phyloP scores from a whole-genome alignment of 441 rosid genomes.

The Biscutella laevigata region DNA sequence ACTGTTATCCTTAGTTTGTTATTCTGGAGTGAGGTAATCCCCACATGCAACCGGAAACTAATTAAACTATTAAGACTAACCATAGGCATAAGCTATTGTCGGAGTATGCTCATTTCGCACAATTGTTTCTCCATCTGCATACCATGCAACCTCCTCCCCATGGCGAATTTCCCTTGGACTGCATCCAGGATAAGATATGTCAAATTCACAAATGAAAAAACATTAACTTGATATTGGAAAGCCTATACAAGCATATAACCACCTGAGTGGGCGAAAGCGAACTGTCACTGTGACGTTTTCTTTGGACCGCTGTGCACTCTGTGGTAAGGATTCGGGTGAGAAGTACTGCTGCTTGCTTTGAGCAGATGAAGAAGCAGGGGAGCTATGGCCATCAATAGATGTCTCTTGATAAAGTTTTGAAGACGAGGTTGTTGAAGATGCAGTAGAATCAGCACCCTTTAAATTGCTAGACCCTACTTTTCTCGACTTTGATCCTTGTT shows the following conservation, averaged over 20 bases:
- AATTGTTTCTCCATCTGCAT: conserved; percentile 95
- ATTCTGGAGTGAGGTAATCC: neutral
- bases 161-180: conserved; percentile 98
- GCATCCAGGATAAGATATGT: conserved; percentile 18
- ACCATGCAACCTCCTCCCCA: conserved; percentile 99
- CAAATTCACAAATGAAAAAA: conserved; percentile 18
- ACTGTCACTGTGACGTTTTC: conserved; percentile 95
- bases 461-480: conserved; percentile 36
- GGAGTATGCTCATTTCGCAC: conserved; percentile 82
- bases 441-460: conserved; percentile 67
- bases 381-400: conserved; percentile 81
- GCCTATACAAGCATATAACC: neutral
- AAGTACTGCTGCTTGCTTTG: conserved; percentile 69
- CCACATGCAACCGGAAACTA: conserved; percentile 2
- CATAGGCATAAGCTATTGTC: conserved; percentile 85
- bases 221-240: neutral
- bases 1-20: neutral
- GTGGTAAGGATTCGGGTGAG: conserved; percentile 44
- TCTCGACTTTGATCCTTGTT: conserved; percentile 50
- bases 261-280: conserved; percentile 98
- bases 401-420: conserved; percentile 72
- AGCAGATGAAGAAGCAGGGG: conserved; percentile 92
- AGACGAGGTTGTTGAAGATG: conserved; percentile 87
- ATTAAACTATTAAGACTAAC: conserved; percentile 35
- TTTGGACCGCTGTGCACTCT: conserved; percentile 51